These are phyloP conservation scores for Candida tibetensis DNA, from an alignment of 805 yeast species.

Conservation along the genomic window DNA sequence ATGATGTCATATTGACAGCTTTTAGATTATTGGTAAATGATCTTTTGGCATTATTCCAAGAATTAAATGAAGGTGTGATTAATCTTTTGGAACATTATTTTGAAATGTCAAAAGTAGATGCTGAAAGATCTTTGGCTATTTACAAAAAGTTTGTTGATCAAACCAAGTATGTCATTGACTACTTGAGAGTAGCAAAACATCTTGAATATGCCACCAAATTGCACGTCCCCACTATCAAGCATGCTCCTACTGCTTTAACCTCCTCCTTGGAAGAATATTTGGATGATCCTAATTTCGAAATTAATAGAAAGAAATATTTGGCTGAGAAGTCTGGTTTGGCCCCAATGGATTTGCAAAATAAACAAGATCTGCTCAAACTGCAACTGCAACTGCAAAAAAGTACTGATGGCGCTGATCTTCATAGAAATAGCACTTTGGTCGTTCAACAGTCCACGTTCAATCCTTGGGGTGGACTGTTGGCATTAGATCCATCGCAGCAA, in stretches of 20 bases:
- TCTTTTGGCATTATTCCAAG: constrained; percentile 79
- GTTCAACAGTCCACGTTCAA: constrained; percentile 39
- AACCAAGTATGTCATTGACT: constrained; percentile 84
- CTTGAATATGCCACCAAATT: constrained; percentile 82
- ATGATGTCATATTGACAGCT: constrained; percentile 79
- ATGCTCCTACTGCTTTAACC: constrained; percentile 93
- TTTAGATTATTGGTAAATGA: constrained; percentile 91
- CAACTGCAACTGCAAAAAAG: constrained; percentile 2
- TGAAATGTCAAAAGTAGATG: constrained; percentile 84
- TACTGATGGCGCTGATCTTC: constrained; percentile 7
- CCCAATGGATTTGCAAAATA: constrained; percentile 3
- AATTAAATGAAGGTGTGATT: constrained; percentile 92
- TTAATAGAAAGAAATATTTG: constrained; percentile 72
- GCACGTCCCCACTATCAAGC: constrained; percentile 93
- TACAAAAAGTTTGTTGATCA: constrained; percentile 83
- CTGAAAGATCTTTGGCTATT: constrained; percentile 78
- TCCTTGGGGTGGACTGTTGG: constrained; percentile 35
- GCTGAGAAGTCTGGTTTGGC: constrained; percentile 50
- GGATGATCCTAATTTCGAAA: constrained; percentile 80
- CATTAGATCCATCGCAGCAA: constrained; percentile 14
- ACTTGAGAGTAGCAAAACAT: constrained; percentile 84
- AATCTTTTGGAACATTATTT: constrained; percentile 91
- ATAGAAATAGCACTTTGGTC: constrained; percentile 25
- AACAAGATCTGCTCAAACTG: constrained; percentile 1
- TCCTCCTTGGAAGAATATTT: constrained; percentile 84